Percentiles rank a stretch among this genome's conserved stretches.
These are phyloP conservation scores for Hygrophoropsis aurantiaca DNA, from an alignment of 768 basidiomycete genomes.

Conservation along the genomic window DNA sequence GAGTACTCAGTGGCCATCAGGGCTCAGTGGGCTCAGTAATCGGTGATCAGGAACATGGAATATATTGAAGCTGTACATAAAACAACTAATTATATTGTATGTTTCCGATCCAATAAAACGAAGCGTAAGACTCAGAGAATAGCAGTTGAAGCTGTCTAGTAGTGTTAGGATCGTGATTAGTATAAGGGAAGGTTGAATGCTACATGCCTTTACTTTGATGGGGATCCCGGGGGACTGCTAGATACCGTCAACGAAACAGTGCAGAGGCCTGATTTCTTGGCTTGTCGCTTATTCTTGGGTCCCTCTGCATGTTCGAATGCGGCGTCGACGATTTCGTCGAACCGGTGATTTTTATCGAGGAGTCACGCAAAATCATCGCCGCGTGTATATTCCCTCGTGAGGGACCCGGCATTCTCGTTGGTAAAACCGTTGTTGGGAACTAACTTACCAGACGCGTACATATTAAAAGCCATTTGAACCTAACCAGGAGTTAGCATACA, in stretches of 20 bases:
- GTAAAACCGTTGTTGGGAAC: not conserved
- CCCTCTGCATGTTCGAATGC: not conserved
- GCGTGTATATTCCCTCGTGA: not conserved
- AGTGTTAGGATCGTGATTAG: no score
- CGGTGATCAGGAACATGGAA: no score
- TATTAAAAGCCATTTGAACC: not conserved
- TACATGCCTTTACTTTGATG: no score
- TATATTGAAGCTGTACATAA: no score
- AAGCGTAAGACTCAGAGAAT: no score
- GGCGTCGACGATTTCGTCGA: not conserved
- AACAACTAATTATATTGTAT: no score
- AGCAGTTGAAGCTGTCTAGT: no score
- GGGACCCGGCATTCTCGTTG: not conserved
- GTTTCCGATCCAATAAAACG: no score
- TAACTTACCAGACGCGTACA: not conserved
- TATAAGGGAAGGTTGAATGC: no score
- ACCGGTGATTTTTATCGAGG: not conserved
- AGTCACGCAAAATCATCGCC: not conserved
- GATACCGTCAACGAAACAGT: not conserved
- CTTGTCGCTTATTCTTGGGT: not conserved
- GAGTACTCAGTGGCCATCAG: no score
- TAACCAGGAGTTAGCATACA: no score
- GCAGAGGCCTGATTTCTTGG: not conserved
- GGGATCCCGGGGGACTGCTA: not conserved
- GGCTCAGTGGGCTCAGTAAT: no score